Percentiles rank a stretch among this genome's conserved stretches.
These are phyloP conservation scores for Farysia itapuensis DNA, from an alignment of 1,284 basidiomycete genomes.

Conservation along the genomic window DNA sequence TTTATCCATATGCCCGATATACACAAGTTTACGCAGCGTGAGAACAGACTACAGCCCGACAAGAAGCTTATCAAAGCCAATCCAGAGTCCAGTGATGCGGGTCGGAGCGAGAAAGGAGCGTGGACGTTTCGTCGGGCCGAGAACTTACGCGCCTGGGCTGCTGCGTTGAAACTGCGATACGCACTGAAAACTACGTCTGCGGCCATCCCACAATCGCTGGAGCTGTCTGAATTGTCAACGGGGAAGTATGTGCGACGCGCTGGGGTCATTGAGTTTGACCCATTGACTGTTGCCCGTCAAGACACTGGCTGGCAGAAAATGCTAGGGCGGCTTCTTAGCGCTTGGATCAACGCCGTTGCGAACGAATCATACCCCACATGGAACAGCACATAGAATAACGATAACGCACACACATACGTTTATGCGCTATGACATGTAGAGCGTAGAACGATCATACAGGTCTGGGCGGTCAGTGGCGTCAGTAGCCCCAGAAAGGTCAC, in stretches of 20 bases:
- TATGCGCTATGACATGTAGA: too few species aligned
- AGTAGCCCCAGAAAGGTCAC: too few species aligned
- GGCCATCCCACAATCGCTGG: background rate
- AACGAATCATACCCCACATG: too few species aligned
- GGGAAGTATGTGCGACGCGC: too few species aligned
- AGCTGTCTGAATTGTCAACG: slow-evolving; percentile 4
- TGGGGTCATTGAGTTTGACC: slow-evolving; percentile 67
- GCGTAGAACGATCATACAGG: too few species aligned
- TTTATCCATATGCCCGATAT: slow-evolving; percentile 76
- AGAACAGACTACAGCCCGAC: slow-evolving; percentile 61
- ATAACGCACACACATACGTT: too few species aligned
- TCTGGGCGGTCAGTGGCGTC: too few species aligned
- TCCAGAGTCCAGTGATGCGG: slow-evolving; percentile 59
- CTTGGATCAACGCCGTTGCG: slow-evolving; percentile 72
- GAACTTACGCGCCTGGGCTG: slow-evolving; percentile 37
- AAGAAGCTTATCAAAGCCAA: slow-evolving; percentile 46
- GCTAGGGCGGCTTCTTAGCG: slow-evolving; percentile 68
- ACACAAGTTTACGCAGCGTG: slow-evolving; percentile 62
- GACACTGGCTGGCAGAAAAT: slow-evolving; percentile 78
- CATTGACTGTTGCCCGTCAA: slow-evolving; percentile 70
- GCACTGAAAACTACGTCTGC: slow-evolving; percentile 25
- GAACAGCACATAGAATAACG: too few species aligned
- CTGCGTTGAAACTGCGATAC: slow-evolving; percentile 38
- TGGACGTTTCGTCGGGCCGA: slow-evolving; percentile 46
- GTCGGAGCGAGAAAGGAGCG: slow-evolving; percentile 29